phyloP scores from a whole-genome alignment of 495 filamentous ascomycete genomes.

The Penicillium coffeae region DNA sequence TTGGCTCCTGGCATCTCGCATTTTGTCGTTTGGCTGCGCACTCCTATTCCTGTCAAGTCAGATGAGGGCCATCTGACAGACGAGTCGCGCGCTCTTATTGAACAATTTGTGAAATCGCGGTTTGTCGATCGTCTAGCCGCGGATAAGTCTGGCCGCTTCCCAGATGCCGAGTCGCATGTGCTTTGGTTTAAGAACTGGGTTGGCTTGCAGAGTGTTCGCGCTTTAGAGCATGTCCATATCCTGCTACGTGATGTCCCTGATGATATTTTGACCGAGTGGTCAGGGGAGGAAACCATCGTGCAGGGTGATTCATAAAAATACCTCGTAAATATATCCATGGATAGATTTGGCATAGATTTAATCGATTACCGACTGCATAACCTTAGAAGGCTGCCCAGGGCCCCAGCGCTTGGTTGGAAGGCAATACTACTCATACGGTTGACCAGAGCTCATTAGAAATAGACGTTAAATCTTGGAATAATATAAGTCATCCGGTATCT shows the following conservation, averaged over 20 bases:
- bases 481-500: constrained; percentile 16
- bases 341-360: no score
- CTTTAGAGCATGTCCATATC: constrained; percentile 75
- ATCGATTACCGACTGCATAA: no score
- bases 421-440: no score
- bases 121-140: constrained; percentile 59
- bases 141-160: constrained; percentile 29
- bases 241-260: constrained; percentile 60
- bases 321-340: no score
- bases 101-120: constrained; percentile 60
- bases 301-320: neutral
- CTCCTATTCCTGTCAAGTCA: constrained; percentile 44
- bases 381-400: no score
- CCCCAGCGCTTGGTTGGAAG: no score
- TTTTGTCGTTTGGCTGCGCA: constrained; percentile 57
- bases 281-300: constrained; percentile 25
- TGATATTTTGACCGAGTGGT: constrained; percentile 60
- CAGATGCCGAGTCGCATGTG: constrained; percentile 52
- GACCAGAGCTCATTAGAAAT: neutral
- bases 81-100: constrained; percentile 57
- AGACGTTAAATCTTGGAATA: constrained; percentile 1
- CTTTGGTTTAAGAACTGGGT: constrained; percentile 96
- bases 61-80: constrained; percentile 69
- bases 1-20: constrained; percentile 63
- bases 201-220: constrained; percentile 78